A percentile compares a stretch with the other conserved stretches of the same genome.
These are phyloP conservation scores for Capsella rubella DNA, from an alignment of 441 rosid species.

Conservation along the genomic window DNA sequence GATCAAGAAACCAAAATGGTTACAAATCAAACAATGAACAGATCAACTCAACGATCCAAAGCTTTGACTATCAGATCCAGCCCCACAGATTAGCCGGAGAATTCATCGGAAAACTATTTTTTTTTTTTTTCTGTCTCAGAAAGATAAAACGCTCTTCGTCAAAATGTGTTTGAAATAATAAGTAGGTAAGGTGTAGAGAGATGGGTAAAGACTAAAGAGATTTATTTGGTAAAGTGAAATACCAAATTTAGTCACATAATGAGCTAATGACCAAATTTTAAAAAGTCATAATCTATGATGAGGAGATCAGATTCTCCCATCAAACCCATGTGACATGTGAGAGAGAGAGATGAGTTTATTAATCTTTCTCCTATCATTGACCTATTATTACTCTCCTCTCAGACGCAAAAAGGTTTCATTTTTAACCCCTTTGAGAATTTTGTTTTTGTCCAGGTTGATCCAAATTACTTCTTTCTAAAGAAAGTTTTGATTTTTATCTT, in stretches of 20 bases:
- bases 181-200: too few species aligned
- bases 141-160: not conserved
- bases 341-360: slow-evolving; percentile 5
- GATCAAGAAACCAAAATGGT: not conserved
- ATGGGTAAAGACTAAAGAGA: too few species aligned
- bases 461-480: not conserved
- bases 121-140: not conserved
- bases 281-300: not conserved
- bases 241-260: not conserved
- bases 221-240: too few species aligned
- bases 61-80: not conserved
- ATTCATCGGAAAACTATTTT: not conserved
- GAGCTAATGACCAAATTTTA: not conserved
- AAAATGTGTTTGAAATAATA: not conserved
- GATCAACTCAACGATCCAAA: not conserved
- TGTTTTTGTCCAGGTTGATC: slow-evolving; percentile 7
- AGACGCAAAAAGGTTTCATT: not conserved
- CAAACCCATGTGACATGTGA: slow-evolving; percentile 27
- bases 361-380: slow-evolving; percentile 28
- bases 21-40: not conserved
- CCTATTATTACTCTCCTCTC: slow-evolving; percentile 28
- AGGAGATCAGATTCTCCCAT: slow-evolving; percentile 17
- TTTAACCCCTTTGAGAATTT: slow-evolving; percentile 8
- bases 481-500: not conserved
- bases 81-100: not conserved